These are phyloP conservation scores for Albatrellus ellisii DNA, from an alignment of 768 basidiomycete genomes.

Conservation along the genomic window DNA sequence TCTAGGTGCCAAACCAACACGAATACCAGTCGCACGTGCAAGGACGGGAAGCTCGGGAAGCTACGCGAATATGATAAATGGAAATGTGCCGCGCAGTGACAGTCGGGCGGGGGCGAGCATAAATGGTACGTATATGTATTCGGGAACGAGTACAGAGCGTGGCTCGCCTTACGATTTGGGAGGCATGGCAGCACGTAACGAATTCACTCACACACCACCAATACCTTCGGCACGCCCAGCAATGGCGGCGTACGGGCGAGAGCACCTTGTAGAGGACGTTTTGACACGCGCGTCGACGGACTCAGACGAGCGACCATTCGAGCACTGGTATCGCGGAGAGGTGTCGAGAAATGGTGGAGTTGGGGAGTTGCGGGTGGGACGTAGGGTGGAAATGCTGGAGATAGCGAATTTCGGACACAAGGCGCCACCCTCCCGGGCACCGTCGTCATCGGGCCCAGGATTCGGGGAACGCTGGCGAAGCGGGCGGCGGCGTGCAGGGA, in stretches of 20 bases:
- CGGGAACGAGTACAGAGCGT: neutral
- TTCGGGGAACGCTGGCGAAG: slow-evolving; percentile 4
- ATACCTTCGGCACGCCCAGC: slow-evolving; percentile 41
- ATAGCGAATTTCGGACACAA: slow-evolving; percentile 76
- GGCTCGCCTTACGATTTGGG: neutral
- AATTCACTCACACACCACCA: slow-evolving; percentile 9
- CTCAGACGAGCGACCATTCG: slow-evolving; percentile 73
- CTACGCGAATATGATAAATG: slow-evolving; percentile 16
- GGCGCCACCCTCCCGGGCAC: slow-evolving; percentile 13
- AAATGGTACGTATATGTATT: slow-evolving; percentile 4
- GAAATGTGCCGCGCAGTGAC: slow-evolving; percentile 19
- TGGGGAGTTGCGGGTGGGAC: slow-evolving; percentile 65
- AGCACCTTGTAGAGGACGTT: slow-evolving; percentile 21
- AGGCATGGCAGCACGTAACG: slow-evolving; percentile 8
- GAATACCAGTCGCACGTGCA: slow-evolving; percentile 33
- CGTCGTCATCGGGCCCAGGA: slow-evolving; percentile 16
- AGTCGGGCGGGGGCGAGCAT: slow-evolving; percentile 18
- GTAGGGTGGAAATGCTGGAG: slow-evolving; percentile 73
- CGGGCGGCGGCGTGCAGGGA: slow-evolving; percentile 39
- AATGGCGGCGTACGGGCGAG: slow-evolving; percentile 32
- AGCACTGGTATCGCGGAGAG: slow-evolving; percentile 87
- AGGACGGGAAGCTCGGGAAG: slow-evolving; percentile 31
- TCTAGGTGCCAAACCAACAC: slow-evolving; percentile 31
- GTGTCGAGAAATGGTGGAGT: slow-evolving; percentile 82
- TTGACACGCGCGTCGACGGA: slow-evolving; percentile 46